These are phyloP conservation scores for Pichia norvegensis DNA, from an alignment of 1,139 yeast genomes.

Conservation along the genomic window DNA sequence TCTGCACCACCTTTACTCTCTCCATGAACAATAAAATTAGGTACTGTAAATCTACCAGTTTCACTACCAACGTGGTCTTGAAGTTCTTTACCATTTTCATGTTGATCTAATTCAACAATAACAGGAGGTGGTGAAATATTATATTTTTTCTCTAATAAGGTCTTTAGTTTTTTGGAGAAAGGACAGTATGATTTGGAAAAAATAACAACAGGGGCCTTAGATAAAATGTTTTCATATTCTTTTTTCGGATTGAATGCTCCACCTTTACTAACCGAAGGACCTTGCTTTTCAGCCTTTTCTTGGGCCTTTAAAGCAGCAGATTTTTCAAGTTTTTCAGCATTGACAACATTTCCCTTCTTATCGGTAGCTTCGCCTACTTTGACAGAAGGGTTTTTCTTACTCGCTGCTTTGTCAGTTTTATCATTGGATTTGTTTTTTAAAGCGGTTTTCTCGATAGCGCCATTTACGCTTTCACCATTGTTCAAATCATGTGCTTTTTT, in stretches of 20 bases:
- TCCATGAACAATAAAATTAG: constrained; percentile 59
- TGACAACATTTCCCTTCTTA: background rate
- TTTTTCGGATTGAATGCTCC: constrained; percentile 10
- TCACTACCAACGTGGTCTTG: constrained; percentile 51
- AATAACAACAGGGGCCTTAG: constrained; percentile 60
- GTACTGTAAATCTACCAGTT: constrained; percentile 63
- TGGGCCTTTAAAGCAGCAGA: constrained; percentile 9
- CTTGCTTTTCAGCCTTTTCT: constrained; percentile 10
- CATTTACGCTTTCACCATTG: background rate
- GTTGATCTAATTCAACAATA: constrained; percentile 77
- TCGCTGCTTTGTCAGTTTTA: background rate
- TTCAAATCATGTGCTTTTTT: constrained; percentile 8
- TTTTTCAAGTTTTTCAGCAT: background rate
- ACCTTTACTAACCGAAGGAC: constrained; percentile 6
- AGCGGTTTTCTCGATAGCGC: background rate
- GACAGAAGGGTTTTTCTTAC: constrained; percentile 5
- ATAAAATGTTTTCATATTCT: constrained; percentile 27
- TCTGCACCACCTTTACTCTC: constrained; percentile 72
- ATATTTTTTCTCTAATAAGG: constrained; percentile 54
- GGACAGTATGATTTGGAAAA: constrained; percentile 73
- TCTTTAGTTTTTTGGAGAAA: constrained; percentile 63
- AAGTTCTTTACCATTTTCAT: constrained; percentile 54
- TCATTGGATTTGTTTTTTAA: background rate
- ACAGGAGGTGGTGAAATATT: constrained; percentile 63
- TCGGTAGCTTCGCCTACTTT: constrained; percentile 2